Evolutionary conservation across 116 monocot species (phyloP).

Genomic region (Papilionanthe hybrid): DNA sequence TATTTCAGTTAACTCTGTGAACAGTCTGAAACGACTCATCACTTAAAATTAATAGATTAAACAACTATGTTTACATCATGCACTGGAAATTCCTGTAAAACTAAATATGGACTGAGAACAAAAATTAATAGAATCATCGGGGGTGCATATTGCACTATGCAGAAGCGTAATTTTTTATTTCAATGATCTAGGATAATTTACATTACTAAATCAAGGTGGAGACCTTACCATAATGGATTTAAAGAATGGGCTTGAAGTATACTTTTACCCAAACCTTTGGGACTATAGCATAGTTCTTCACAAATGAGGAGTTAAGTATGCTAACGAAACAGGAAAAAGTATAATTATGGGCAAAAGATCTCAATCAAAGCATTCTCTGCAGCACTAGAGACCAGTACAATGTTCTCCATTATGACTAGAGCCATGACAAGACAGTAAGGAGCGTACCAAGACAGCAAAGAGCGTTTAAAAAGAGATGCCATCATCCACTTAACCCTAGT

Average conservation of each 20-base stretch:
- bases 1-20: background rate
- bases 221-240: background rate
- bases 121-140: background rate
- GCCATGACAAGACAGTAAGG: background rate
- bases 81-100: background rate
- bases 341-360: background rate
- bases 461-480: too few species aligned
- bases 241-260: too few species aligned
- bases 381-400: background rate
- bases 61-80: background rate
- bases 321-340: background rate
- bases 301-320: background rate
- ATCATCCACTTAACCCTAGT: too few species aligned
- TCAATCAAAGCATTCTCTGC: background rate
- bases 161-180: background rate
- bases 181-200: background rate
- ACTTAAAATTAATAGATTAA: background rate
- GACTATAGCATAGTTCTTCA: background rate
- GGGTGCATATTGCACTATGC: background rate
- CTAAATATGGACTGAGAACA: background rate
- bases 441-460: background rate
- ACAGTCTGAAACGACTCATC: background rate
- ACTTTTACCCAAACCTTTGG: background rate
- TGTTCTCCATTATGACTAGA: background rate
- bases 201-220: background rate